These are phyloP conservation scores for Mentha longifolia DNA, from an alignment of 257 asterid genomes.

Conservation along the genomic window DNA sequence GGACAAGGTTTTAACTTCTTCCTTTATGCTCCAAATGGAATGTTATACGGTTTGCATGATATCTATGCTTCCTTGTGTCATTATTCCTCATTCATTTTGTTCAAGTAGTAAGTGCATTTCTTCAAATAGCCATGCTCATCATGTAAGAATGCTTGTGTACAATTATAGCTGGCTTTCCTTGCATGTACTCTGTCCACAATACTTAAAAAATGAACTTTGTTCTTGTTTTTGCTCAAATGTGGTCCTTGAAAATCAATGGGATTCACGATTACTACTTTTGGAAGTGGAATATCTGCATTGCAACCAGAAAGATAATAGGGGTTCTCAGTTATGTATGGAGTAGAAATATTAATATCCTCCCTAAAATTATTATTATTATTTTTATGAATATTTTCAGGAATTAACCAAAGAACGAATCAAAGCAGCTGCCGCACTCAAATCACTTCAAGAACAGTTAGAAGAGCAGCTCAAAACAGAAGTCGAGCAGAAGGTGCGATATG, in stretches of 20 bases:
- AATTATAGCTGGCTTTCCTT: neutral
- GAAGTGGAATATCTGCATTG: slow-evolving; percentile 12
- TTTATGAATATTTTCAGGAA: slow-evolving; percentile 57
- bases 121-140: slow-evolving; percentile 9
- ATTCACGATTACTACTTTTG: slow-evolving; percentile 25
- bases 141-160: slow-evolving; percentile 15
- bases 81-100: slow-evolving; percentile 15
- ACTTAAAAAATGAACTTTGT: slow-evolving; percentile 3
- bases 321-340: slow-evolving; percentile 13
- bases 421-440: slow-evolving; percentile 86
- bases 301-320: slow-evolving; percentile 4
- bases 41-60: slow-evolving; percentile 28
- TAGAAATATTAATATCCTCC: slow-evolving; percentile 30
- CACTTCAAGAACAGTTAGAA: slow-evolving; percentile 81
- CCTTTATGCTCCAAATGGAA: slow-evolving; percentile 26
- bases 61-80: neutral
- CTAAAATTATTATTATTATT: slow-evolving; percentile 1
- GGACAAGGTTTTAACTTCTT: slow-evolving; percentile 67
- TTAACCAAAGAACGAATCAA: slow-evolving; percentile 73
- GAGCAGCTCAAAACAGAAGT: slow-evolving; percentile 67
- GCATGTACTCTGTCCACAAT: slow-evolving; percentile 3
- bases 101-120: slow-evolving; percentile 25
- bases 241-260: slow-evolving; percentile 18
- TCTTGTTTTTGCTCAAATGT: slow-evolving; percentile 7
- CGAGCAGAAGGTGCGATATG: slow-evolving; percentile 65